These are phyloP conservation scores for Fraxinus pennsylvanica DNA, from an alignment of 257 asterid species.

Conservation along the genomic window DNA sequence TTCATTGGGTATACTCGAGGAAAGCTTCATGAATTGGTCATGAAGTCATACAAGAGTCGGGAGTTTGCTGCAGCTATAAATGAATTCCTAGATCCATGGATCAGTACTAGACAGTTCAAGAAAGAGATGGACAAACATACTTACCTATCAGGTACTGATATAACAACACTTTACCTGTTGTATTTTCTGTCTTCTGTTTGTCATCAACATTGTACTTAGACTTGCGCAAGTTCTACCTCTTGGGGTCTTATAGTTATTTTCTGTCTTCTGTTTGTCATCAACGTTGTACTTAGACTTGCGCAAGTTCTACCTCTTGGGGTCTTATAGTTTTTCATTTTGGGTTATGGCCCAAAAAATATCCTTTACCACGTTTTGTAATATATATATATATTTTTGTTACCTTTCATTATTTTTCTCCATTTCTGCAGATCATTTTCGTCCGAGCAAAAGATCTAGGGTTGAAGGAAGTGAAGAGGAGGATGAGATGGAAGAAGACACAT, in stretches of 20 bases:
- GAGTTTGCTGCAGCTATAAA: slow-evolving; percentile 98
- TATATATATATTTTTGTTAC: slow-evolving; percentile 12
- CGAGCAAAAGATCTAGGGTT: slow-evolving; percentile 64
- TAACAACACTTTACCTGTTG: background rate
- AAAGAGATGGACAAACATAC: slow-evolving; percentile 69
- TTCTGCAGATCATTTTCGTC: slow-evolving; percentile 60
- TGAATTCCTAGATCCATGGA: slow-evolving; percentile 98
- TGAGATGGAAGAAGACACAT: slow-evolving; percentile 55
- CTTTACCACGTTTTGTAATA: background rate
- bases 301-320: slow-evolving; percentile 11
- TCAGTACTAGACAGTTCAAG: slow-evolving; percentile 84
- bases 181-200: background rate
- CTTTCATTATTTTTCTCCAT: slow-evolving; percentile 21
- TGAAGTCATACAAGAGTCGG: slow-evolving; percentile 96
- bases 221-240: slow-evolving; percentile 12
- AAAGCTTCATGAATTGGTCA: slow-evolving; percentile 93
- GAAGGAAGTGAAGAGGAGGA: slow-evolving; percentile 68
- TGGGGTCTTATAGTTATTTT: background rate
- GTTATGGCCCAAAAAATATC: background rate
- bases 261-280: background rate
- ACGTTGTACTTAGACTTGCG: slow-evolving; percentile 15
- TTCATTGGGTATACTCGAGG: slow-evolving; percentile 92
- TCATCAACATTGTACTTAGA: slow-evolving; percentile 16
- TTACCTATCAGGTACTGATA: slow-evolving; percentile 54
- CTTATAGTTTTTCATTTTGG: background rate